Base-by-base conservation (phyloP, 2,329 filamentous ascomycete species). In the Neonectria hederae region DNA sequence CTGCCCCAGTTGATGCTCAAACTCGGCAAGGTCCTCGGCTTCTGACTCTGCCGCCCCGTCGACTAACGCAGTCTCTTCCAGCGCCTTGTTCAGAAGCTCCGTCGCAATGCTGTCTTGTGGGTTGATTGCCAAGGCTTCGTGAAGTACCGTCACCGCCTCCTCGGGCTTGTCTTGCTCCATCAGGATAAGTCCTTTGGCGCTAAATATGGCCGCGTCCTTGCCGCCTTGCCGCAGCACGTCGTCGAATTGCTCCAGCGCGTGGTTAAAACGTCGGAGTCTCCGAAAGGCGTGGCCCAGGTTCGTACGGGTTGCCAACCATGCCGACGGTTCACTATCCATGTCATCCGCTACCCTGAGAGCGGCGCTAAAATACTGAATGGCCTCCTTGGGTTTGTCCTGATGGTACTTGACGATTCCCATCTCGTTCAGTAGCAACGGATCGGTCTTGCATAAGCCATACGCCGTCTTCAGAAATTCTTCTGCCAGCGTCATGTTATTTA, bases 361-460 rank as follows among this genome's bases (percentile, higher is more conserved):
- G 65, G 90, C 87, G 8, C 85, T 85, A 77, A 99, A 98, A 66
- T 94, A 87, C 30, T 88, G 85, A 10, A 92, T 88, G 0, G 96
- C 93, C 24, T 92, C 89, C 63, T 89, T 85, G 7, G 93, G 87
- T 54, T 92, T 87, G 70, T 92, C 90, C 76, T 97, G 93, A 76
- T 98, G 94, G 76, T 97, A 99, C 69, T 93, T 90, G n/a, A 97
- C 94, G 4, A 98, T 90, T 4, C 95, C 97, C 81, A 98, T 90
- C 80, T 99, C 96, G 76, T 99, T 99, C 59, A 99, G 84, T 4
- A 99, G 87, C 6, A 98, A 81, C 0, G 96, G 96, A 72, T 99
- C 96, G 1, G 89, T 91, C 72, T 90, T 88, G 82, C 93, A 97
- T 13, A 97, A 84, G 0, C 87, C 85, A 77, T 96, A 97, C 0